These are phyloP conservation scores for Crucibulum laeve DNA, from an alignment of 768 basidiomycete species.

Conservation along the genomic window DNA sequence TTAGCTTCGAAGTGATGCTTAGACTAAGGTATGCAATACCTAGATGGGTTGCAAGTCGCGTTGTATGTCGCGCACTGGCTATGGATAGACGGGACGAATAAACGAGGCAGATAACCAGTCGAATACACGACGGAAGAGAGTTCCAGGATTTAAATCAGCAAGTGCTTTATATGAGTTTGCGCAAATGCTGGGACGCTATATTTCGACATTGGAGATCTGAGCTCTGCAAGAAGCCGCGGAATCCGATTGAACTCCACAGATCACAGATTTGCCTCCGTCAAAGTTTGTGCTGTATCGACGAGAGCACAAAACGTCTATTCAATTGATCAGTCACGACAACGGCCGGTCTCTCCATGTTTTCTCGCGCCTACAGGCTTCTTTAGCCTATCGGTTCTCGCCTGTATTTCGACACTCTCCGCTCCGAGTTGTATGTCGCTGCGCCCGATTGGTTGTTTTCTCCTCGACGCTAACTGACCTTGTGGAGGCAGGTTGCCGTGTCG, in stretches of 20 bases:
- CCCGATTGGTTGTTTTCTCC: constrained; percentile 43
- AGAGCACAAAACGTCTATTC: constrained; percentile 10
- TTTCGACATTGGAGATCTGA: constrained; percentile 13
- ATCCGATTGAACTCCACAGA: constrained; percentile 18
- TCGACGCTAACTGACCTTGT: constrained; percentile 29
- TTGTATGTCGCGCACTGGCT: no score
- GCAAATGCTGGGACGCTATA: constrained; percentile 23
- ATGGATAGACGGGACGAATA: no score
- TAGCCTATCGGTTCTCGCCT: constrained; percentile 35
- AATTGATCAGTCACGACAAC: constrained; percentile 8
- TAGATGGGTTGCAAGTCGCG: no score
- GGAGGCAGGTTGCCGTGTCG: constrained; percentile 37
- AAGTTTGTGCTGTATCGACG: neutral
- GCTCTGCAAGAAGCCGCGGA: constrained; percentile 27
- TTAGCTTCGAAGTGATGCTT: no score
- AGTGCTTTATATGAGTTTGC: constrained; percentile 1
- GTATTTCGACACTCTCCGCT: constrained; percentile 37
- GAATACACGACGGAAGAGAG: no score
- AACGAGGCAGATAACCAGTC: no score
- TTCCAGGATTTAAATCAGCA: neutral
- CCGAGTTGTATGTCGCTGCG: constrained; percentile 34
- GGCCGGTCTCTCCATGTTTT: constrained; percentile 20
- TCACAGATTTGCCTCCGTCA: constrained; percentile 25
- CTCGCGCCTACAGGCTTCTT: constrained; percentile 23
- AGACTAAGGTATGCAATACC: no score